A percentile compares a stretch with the other conserved stretches of the same genome.
These are phyloP conservation scores for Candida anutae DNA, from an alignment of 1,139 yeast species.

Conservation along the genomic window DNA sequence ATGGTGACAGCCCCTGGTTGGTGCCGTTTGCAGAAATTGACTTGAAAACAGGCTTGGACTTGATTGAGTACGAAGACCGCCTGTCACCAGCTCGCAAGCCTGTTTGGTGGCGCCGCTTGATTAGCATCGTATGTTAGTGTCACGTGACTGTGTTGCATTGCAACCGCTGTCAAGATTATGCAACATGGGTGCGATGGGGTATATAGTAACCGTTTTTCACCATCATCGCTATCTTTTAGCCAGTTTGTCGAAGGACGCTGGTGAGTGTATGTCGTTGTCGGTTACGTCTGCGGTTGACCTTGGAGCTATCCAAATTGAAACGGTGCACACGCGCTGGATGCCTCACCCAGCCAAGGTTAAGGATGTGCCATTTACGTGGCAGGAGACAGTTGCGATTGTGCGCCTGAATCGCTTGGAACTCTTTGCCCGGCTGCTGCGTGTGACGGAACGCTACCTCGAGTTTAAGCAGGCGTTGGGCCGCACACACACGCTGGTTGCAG, in stretches of 20 bases:
- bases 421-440: conserved; percentile 31
- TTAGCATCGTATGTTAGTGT: too few relatives aligned
- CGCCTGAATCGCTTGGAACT: conserved; percentile 26
- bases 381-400: conserved; percentile 24
- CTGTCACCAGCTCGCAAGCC: conserved; percentile 13
- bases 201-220: too few relatives aligned
- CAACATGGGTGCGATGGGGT: too few relatives aligned
- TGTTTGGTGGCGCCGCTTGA: too few relatives aligned
- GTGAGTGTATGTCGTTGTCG: too few relatives aligned
- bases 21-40: conserved; percentile 38
- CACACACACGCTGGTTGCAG: conserved; percentile 22
- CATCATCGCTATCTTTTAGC: too few relatives aligned
- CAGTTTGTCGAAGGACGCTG: too few relatives aligned
- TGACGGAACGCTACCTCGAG: conserved; percentile 24
- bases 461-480: conserved; percentile 26
- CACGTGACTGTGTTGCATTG: too few relatives aligned
- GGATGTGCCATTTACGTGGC: conserved; percentile 24
- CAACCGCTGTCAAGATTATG: too few relatives aligned
- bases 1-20: conserved; percentile 24
- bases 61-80: conserved; percentile 20
- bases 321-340: conserved; percentile 29
- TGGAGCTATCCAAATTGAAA: conserved; percentile 9
- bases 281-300: too few relatives aligned
- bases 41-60: conserved; percentile 37
- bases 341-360: conserved; percentile 33